Base-by-base conservation (phyloP, 2,329 filamentous ascomycete species). In the Fusarium sp. region DNA sequence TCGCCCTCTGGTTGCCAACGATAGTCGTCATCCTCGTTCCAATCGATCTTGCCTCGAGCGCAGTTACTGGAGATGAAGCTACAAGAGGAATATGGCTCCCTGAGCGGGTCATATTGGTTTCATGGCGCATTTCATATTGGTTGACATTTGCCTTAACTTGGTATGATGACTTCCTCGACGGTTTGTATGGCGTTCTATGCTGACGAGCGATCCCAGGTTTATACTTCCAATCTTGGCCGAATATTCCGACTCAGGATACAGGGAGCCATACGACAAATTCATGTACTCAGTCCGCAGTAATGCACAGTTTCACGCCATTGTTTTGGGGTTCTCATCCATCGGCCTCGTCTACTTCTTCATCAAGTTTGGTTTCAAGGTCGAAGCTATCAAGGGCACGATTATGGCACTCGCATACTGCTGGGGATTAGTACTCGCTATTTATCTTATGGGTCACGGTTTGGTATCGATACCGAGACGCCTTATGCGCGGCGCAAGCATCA, bases 121-220 rank as follows among this genome's bases (percentile, higher is more conserved):
- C 91, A 60, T 99, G 96, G 96, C 88, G 95, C 76, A 95, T 99
- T 69, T 91, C 92, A 20, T 99, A 99, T 81, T 99, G 96, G 96
- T 84, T 99, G 57, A 98, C 95, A 1, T 99, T 99, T 81, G 89
- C 90, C 51, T 82, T 99, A 75, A 98, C 95, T 57, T 99, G 96
- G 96, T 95, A 83, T 51, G 85, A 72, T 42, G 49, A 40, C 28
- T 47, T 33, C 18, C 8, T 45, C n/a, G 18, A 31, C 38, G 4
- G 45, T 15, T 46, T n/a, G 28, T 13, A 36, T 23, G 44, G 20
- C 42, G 23, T 31, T 36, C 26, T 28, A 34, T 47, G 38, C 70
- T 76, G 56, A 77, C 38, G 12, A 47, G 15, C 15, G n/a, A 20
- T 12, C 26, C 23, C 42, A 94, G 91, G 92, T 88, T 94, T 65